Percentiles rank a stretch among this genome's conserved stretches.
phyloP scores from a whole-genome alignment of 31 red algal species.

The Odonthalia washingtoniensis region DNA sequence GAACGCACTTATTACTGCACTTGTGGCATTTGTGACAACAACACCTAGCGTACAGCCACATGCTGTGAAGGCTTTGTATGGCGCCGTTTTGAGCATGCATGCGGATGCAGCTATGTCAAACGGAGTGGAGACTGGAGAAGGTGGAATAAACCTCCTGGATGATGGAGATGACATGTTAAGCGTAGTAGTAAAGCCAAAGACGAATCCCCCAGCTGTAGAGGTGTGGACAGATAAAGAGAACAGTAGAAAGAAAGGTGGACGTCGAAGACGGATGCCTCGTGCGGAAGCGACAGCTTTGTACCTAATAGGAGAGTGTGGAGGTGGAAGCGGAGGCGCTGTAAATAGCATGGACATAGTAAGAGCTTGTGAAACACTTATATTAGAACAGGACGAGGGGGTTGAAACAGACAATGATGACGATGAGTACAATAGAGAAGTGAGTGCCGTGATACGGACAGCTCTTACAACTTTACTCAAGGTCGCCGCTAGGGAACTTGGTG shows the following conservation, averaged over 20 bases:
- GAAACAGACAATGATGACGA: background rate
- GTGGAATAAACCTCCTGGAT: background rate
- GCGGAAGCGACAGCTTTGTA: background rate
- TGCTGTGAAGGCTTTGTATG: conserved; percentile 35
- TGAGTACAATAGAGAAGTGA: background rate
- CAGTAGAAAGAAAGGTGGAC: too few species aligned
- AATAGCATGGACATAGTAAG: background rate
- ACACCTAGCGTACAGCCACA: conserved; percentile 51
- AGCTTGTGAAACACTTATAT: background rate
- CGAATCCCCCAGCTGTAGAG: too few species aligned
- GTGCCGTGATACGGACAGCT: background rate
- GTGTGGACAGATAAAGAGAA: too few species aligned
- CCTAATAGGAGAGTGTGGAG: background rate
- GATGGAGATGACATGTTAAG: too few species aligned
- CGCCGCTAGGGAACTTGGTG: background rate
- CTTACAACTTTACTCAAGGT: background rate
- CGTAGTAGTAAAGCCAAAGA: background rate
- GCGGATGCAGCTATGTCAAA: background rate
- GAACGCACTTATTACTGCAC: conserved; percentile 57
- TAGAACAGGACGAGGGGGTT: background rate
- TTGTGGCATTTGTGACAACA: conserved; percentile 61
- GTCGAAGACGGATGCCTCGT: background rate
- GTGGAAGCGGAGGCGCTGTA: background rate
- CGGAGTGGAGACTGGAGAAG: background rate
- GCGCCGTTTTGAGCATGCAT: conserved; percentile 8